These are phyloP conservation scores for Beauveria bassiana DNA, from an alignment of 2,329 filamentous ascomycete genomes.

Conservation along the genomic window DNA sequence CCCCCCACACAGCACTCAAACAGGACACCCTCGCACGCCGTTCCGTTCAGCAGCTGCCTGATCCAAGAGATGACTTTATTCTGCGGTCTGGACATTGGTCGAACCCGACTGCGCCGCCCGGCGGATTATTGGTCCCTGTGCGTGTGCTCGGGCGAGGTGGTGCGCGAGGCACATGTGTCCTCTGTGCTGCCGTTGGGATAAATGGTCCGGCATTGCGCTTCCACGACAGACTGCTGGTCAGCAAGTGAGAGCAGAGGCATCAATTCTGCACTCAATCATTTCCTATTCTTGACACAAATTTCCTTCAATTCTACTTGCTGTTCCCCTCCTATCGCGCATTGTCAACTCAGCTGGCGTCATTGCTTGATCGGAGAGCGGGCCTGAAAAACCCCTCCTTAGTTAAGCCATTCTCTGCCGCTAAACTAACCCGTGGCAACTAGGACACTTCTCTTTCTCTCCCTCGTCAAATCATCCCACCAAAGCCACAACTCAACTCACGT, in stretches of 20 bases:
- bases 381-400: slow-evolving; percentile 13
- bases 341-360: slow-evolving; percentile 6
- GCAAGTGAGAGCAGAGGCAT: neutral
- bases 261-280: neutral
- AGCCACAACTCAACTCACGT: slow-evolving; percentile 20
- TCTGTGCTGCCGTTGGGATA: slow-evolving; percentile 4
- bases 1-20: slow-evolving; percentile 4
- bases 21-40: neutral
- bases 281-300: neutral
- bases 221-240: neutral
- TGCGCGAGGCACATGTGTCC: slow-evolving; percentile 9
- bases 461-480: slow-evolving; percentile 17
- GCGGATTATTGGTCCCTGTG: neutral
- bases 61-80: neutral
- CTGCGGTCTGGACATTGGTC: neutral
- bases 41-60: neutral
- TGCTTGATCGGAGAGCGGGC: slow-evolving; percentile 12
- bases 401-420: slow-evolving; percentile 13
- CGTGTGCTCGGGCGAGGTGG: neutral
- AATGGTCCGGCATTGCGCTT: slow-evolving; percentile 1
- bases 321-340: slow-evolving; percentile 2
- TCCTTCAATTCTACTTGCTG: neutral
- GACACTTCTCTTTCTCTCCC: slow-evolving; percentile 20
- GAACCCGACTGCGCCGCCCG: neutral
- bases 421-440: slow-evolving; percentile 24